These are phyloP conservation scores for Cyberlindnera suaveolens DNA, from an alignment of 805 yeast species.

Conservation along the genomic window DNA sequence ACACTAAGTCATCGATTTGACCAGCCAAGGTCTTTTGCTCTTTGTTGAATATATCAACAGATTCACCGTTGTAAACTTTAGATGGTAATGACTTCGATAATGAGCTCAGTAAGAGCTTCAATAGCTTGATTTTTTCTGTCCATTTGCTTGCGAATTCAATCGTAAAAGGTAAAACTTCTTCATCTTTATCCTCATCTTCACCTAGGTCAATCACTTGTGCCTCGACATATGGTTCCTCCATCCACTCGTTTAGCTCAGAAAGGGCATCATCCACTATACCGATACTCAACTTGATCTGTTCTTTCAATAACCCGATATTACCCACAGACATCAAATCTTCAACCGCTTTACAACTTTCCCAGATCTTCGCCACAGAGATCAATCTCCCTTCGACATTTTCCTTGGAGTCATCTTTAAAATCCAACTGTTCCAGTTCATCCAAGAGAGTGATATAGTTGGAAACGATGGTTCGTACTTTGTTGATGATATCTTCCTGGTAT, in stretches of 20 bases:
- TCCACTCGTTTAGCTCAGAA: slow-evolving; percentile 67
- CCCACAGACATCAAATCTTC: slow-evolving; percentile 40
- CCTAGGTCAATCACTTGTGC: slow-evolving; percentile 45
- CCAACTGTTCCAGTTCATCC: slow-evolving; percentile 19
- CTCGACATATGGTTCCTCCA: slow-evolving; percentile 47
- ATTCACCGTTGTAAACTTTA: slow-evolving; percentile 29
- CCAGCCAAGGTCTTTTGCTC: slow-evolving; percentile 38
- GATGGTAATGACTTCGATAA: slow-evolving; percentile 52
- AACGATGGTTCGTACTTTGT: slow-evolving; percentile 12
- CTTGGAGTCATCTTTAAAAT: slow-evolving; percentile 9
- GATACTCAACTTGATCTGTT: slow-evolving; percentile 38
- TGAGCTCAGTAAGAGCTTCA: slow-evolving; percentile 53
- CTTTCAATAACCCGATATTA: slow-evolving; percentile 44
- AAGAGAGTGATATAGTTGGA: slow-evolving; percentile 15
- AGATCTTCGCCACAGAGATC: slow-evolving; percentile 57
- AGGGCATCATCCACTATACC: slow-evolving; percentile 52
- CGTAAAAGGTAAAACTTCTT: slow-evolving; percentile 30
- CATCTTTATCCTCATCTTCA: slow-evolving; percentile 25
- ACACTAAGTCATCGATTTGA: slow-evolving; percentile 51
- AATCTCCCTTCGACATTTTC: slow-evolving; percentile 35
- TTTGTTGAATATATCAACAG: slow-evolving; percentile 41
- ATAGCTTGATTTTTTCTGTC: slow-evolving; percentile 46
- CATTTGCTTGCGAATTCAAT: slow-evolving; percentile 39
- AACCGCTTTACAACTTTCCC: slow-evolving; percentile 59
- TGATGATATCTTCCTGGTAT: slow-evolving; percentile 22